Percentiles rank a stretch among this genome's conserved stretches.
Evolutionary conservation across 1,284 basidiomycete genomes (phyloP).

Genomic region (Athelia sp.): DNA sequence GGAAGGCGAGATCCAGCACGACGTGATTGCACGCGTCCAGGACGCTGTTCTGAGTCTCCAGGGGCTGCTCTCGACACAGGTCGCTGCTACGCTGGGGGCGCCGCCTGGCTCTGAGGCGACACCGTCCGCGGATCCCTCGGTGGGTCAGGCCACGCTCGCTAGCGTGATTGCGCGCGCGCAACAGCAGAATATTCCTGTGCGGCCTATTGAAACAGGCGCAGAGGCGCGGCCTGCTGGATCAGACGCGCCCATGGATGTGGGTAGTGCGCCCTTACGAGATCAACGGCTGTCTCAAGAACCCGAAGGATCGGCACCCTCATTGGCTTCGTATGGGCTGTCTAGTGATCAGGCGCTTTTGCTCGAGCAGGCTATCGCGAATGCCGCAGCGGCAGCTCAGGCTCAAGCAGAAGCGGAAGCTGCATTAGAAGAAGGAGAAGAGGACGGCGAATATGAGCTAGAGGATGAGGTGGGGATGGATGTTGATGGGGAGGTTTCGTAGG

Average conservation of each 20-base stretch:
- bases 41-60: slow-evolving; percentile 51
- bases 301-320: slow-evolving; percentile 22
- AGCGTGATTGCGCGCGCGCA: slow-evolving; percentile 65
- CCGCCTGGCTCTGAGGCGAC: slow-evolving; percentile 26
- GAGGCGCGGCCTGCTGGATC: not conserved
- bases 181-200: slow-evolving; percentile 35
- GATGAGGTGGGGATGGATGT: slow-evolving; percentile 13
- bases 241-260: slow-evolving; percentile 3
- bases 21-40: slow-evolving; percentile 47
- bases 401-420: slow-evolving; percentile 72
- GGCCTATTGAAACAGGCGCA: not conserved
- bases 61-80: slow-evolving; percentile 50
- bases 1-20: slow-evolving; percentile 58
- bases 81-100: slow-evolving; percentile 49
- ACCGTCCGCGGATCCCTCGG: slow-evolving; percentile 34
- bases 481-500: slow-evolving; percentile 24
- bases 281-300: slow-evolving; percentile 2
- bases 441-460: slow-evolving; percentile 36
- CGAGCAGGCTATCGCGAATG: slow-evolving; percentile 65
- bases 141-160: slow-evolving; percentile 57
- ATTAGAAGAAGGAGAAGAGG: slow-evolving; percentile 57
- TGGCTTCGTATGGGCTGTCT: slow-evolving; percentile 62
- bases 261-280: slow-evolving; percentile 8
- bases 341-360: slow-evolving; percentile 63
- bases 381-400: slow-evolving; percentile 64